These are phyloP conservation scores for Debaryomyces sp. DNA, from an alignment of 1,139 yeast species.

Conservation along the genomic window DNA sequence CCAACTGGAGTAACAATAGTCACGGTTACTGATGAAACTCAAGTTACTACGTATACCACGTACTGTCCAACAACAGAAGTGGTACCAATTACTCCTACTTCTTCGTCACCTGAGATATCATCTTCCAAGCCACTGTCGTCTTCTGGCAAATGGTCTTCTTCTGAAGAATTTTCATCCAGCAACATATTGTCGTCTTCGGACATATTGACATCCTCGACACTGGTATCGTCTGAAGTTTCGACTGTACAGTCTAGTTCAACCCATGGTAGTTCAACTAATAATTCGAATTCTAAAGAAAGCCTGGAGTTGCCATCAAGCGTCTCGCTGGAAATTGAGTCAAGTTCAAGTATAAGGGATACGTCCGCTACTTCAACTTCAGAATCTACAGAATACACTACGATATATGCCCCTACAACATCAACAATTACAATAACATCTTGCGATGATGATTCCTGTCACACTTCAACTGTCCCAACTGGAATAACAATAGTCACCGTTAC, in stretches of 20 bases:
- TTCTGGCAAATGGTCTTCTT: background rate
- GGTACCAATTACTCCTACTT: background rate
- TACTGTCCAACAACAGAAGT: slow-evolving; percentile 26
- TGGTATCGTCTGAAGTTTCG: background rate
- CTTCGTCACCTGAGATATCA: background rate
- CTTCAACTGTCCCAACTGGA: slow-evolving; percentile 30
- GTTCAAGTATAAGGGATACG: background rate
- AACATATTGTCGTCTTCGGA: background rate
- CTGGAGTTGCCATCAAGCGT: background rate
- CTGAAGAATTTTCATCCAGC: background rate
- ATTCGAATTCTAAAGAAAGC: too few relatives aligned
- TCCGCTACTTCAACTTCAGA: background rate
- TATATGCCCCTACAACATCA: background rate
- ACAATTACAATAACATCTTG: slow-evolving; percentile 21
- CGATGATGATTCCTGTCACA: slow-evolving; percentile 7
- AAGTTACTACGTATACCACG: slow-evolving; percentile 25
- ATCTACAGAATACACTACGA: background rate
- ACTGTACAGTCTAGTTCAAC: too few relatives aligned
- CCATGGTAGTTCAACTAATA: background rate
- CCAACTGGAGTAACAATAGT: slow-evolving; percentile 25
- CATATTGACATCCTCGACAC: background rate
- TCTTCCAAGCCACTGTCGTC: background rate
- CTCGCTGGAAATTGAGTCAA: background rate
- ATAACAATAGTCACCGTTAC: slow-evolving; percentile 13
- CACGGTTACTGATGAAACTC: slow-evolving; percentile 13